Evolutionary conservation across 2,329 filamentous ascomycete species (phyloP), one percentile per base, ranked within the genome.

Genomic region (Fusarium euwallaceae): DNA sequence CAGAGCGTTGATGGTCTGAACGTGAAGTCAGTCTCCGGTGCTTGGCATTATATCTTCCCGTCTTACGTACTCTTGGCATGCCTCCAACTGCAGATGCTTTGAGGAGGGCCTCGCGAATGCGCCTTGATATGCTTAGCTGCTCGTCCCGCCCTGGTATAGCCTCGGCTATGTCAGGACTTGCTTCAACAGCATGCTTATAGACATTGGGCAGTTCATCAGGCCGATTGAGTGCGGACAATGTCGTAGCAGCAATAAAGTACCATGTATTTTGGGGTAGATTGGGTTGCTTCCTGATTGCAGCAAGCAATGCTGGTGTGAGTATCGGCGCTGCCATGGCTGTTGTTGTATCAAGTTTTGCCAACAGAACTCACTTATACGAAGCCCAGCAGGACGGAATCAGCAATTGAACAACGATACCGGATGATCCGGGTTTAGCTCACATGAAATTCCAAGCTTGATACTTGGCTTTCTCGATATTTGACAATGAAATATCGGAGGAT

Each of bases 181-280:
- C 66, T 27, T 59, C 69, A 14, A 70, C 56, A 16, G 71, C 76
- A 64, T 67, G 66, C 14, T 37, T 73, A 24, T 75, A 67, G 10
- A 79, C 64, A 3, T 62, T 71, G 7, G 74, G 68, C 6, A 79
- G 37, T 32, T 79, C 77, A 14, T 79, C 77, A 20, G 77, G 73
- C 4, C 77, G 73, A 27, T 79, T 79, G 20, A 79, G 67, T 9
- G 64, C 68, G 7, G 77, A 78, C 20, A 79, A 22, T 9, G 77
- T 76, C 16, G 77, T 76, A 7, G 77, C 77, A 8, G 77, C 64
- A 51, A 79, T 78, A 14, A 79, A 70, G 39, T 79, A 79, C 77
- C 77, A 79, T 1, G 77, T 75, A 51, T 79, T 73, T n/a, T 48
- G 69, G 11, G 77, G 77, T 17, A 79, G 61, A 41, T 77, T 72